phyloP scores from a whole-genome alignment of 2,329 filamentous ascomycete genomes.

The Sporothrix schenckii region DNA sequence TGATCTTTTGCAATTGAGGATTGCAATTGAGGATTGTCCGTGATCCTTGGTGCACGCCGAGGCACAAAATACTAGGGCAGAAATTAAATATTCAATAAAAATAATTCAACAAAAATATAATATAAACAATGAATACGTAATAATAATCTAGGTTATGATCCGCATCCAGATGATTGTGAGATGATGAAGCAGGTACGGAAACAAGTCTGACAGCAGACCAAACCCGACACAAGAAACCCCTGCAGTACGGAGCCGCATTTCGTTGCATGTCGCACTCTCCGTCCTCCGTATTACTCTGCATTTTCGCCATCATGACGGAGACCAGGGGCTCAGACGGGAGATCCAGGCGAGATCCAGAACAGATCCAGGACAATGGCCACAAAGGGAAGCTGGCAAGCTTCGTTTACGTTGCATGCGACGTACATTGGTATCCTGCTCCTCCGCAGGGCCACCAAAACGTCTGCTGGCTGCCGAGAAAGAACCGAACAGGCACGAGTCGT shows the following conservation, averaged over 20 bases:
- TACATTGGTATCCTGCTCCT: neutral
- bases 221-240: neutral
- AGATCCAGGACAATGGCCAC: neutral
- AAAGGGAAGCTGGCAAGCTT: slow-evolving; percentile 18
- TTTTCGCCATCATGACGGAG: neutral
- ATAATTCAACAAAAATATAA: neutral
- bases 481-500: slow-evolving; percentile 18
- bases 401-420: too few relatives aligned
- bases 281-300: neutral
- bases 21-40: slow-evolving; percentile 10
- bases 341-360: too few relatives aligned
- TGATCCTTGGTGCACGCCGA: slow-evolving; percentile 13
- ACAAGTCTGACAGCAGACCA: neutral
- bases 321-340: neutral
- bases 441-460: neutral
- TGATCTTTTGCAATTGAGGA: neutral
- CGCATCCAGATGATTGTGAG: too few relatives aligned
- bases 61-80: slow-evolving; percentile 1
- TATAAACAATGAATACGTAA: too few relatives aligned
- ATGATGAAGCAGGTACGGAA: neutral
- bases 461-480: slow-evolving; percentile 28
- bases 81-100: neutral
- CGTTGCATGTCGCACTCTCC: neutral
- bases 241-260: neutral
- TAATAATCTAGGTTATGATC: too few relatives aligned